Evolutionary conservation across 2,329 filamentous ascomycete genomes (phyloP), one percentile per base, ranked within the genome.

Genomic region (Periconia digitata): DNA sequence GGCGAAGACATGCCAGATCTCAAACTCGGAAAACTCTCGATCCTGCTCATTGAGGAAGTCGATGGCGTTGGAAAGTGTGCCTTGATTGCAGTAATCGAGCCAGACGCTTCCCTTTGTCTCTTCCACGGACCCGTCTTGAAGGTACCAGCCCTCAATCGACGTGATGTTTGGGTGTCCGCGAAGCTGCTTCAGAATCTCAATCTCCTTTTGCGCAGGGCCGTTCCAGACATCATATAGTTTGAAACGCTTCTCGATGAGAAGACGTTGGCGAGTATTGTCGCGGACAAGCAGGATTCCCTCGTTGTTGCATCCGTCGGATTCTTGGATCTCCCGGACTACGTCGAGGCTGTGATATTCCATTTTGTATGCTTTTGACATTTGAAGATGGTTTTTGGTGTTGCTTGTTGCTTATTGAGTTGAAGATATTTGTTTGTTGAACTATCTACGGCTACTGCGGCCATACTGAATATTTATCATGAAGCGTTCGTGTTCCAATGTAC

Each of bases 161-260:
- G 21, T 34, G 32, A 47, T 43, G 21, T 47, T 42, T 8, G 20
- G 45, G 23, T 43, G 39, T 2, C 22, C 27, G 13, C 21, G 39
- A 8, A 47, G 39, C 20, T 47, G 45, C 13, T 6, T n/a, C 3
- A 47, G 32, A 16, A 39, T 24, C 6, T 47, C 39, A 16, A 47
- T 47, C 18, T 47, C 45, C 7, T 17, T 13, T 22, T 42, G 8
- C 10, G 45, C 45, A 18, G 8, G 8, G 3, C 40, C 40, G 24
- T 32, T 7, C 5, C 12, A n/a, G 24, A 47, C 13, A 15, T 42
- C 45, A 7, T 12, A 13, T 1, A 18, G n/a, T 35, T 29, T 43
- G 32, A 42, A 23, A 3, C 23, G 38, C 32, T 49, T 49, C 27
- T 49, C 40, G 32, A 47, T 27, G 22, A 29, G 40, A 10, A 36